Evolutionary conservation across 148 eudicot genomes (phyloP).

Genomic region (Dysphania ambrosioides): DNA sequence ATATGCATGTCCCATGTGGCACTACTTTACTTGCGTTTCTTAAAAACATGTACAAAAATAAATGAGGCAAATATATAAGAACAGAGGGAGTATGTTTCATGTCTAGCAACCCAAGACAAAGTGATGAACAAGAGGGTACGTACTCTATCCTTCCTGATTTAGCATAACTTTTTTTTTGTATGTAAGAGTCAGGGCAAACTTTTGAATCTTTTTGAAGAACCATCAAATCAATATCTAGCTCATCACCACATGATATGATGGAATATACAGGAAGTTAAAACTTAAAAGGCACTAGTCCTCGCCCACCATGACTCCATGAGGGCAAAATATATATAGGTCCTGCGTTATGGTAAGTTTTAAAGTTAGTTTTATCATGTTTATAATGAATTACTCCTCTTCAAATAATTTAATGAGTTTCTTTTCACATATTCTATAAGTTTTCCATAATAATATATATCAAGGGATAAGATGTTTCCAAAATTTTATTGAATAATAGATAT

Average conservation of each 20-base stretch:
- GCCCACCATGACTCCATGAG: not conserved
- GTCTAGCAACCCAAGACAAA: conserved; percentile 10
- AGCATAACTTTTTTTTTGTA: conserved; percentile 19
- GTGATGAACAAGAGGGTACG: conserved; percentile 14
- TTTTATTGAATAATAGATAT: too few species aligned
- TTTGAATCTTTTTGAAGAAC: conserved; percentile 17
- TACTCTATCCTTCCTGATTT: conserved; percentile 10
- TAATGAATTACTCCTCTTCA: too few species aligned
- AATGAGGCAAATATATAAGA: too few species aligned
- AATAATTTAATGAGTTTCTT: too few species aligned
- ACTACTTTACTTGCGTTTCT: too few species aligned
- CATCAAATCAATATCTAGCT: conserved; percentile 16
- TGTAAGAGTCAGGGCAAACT: conserved; percentile 17
- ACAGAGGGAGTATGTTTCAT: too few species aligned
- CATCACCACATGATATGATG: not conserved
- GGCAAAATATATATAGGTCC: not conserved
- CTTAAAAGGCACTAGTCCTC: not conserved
- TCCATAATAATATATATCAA: too few species aligned
- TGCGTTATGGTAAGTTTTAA: not conserved
- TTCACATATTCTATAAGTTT: too few species aligned
- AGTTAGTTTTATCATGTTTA: too few species aligned
- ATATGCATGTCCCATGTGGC: too few species aligned
- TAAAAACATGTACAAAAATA: too few species aligned
- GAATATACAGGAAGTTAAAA: not conserved
- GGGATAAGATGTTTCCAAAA: too few species aligned